Conservation (phyloP, 768 basidiomycete species). For the Floccularia luteovirens region DNA sequence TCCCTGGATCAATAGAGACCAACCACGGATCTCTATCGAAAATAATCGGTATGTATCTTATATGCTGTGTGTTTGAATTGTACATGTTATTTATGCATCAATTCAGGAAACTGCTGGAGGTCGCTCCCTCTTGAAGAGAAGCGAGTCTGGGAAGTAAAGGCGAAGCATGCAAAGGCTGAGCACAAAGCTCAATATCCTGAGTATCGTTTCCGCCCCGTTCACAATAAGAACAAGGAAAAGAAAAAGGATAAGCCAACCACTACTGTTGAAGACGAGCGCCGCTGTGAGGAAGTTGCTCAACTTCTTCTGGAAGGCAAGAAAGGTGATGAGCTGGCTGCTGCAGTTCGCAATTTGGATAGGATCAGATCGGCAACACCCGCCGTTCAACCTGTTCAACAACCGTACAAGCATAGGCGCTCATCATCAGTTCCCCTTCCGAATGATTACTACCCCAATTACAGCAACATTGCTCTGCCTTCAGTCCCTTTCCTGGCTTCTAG, state of each 20-base stretch:
- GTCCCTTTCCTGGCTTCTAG: constrained; percentile 28
- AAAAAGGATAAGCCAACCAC: constrained; percentile 26
- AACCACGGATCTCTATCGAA: constrained; percentile 69
- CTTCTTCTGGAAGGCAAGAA: constrained; percentile 63
- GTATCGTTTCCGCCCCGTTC: constrained; percentile 50
- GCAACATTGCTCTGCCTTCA: constrained; percentile 33
- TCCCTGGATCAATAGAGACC: constrained; percentile 71
- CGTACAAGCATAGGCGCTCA: constrained; percentile 40
- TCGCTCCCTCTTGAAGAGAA: constrained; percentile 65
- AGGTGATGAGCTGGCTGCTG: constrained; percentile 58
- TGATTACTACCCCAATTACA: constrained; percentile 16
- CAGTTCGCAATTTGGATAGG: constrained; percentile 46
- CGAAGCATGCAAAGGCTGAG: constrained; percentile 66
- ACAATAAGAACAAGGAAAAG: constrained; percentile 41
- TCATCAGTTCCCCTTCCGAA: constrained; percentile 57
- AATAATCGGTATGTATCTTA: constrained; percentile 50
- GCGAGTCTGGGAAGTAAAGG: constrained; percentile 63
- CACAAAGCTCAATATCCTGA: constrained; percentile 66
- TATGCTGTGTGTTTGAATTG: constrained; percentile 19
- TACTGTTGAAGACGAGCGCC: constrained; percentile 49
- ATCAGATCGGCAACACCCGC: constrained; percentile 12
- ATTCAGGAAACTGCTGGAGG: constrained; percentile 67
- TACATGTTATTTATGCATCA: constrained; percentile 12
- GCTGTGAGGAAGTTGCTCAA: constrained; percentile 63
- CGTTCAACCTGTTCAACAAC: constrained; percentile 2